Evolutionary conservation across 352 stramenopile genomes (phyloP), one percentile per base, ranked within the genome.

Genomic region (Lagenidium giganteum): DNA sequence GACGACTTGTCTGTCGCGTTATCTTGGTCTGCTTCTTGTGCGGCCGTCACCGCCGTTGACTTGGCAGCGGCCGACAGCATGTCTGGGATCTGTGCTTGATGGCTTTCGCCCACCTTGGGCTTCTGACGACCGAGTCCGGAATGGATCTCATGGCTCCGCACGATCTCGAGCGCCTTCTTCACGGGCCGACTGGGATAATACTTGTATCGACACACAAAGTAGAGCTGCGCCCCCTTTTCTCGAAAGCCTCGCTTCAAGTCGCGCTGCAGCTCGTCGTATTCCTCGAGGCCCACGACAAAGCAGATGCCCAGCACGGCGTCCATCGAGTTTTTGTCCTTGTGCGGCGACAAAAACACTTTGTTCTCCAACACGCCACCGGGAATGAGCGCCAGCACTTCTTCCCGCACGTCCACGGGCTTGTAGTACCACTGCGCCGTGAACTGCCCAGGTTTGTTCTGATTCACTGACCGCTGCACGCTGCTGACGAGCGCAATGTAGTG

Each of bases 361-460:
- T 75, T 69, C 37, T 79, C 53, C 18, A 86, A 41, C 18, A 87
- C 63, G 6, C 74, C 76, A 23, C 74, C 75, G 14, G 64, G 56
- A 17, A 93, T 78, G 33, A 59, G 62, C 3, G 50, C 57, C n/a
- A 77, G 68, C 21, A 87, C 76, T 32, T 89, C 68, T 0, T 81
- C 52, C 5, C 62, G 60, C 14, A 93, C 61, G 37, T 93, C 81
- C 7, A 87, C 72, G 0, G 75, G 72, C 42, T 89, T 89, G 53
- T 90, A 93, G 39, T 88, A 93, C 81, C 81, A 93, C 51, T 90
- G 75, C 20, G 74, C 81, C 26, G 80, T 87, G 48, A 93, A 93
- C 14, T 57, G 64, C 22, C 76, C 58, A 18, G 50, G 48, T 32
- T 69, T 71, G 8, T 70, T 47, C 33, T 63, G 54, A 12, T 69